Evolutionary conservation across 2,329 filamentous ascomycete species (phyloP).

Genomic region (Zymoseptoria ardabiliae): DNA sequence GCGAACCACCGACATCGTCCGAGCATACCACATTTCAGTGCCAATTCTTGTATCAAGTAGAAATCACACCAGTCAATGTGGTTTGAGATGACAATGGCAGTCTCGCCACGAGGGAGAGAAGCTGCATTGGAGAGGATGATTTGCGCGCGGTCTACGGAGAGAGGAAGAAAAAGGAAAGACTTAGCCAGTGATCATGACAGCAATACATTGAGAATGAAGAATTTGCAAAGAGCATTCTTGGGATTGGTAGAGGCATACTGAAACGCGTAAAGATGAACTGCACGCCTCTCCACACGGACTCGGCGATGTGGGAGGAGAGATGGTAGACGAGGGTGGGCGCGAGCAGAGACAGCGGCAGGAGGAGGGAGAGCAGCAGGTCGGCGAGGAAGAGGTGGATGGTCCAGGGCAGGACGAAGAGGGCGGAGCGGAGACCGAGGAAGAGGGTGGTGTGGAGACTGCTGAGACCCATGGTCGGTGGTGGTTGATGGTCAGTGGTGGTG

Average conservation of each 20-base stretch:
- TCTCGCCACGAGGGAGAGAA: conserved; percentile 46
- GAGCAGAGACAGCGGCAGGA: conserved; percentile 28
- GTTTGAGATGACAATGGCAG: conserved; percentile 53
- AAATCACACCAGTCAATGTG: conserved; percentile 58
- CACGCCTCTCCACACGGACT: conserved; percentile 50
- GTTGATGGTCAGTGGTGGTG: background rate
- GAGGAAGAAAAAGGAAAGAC: background rate
- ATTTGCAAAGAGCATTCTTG: background rate
- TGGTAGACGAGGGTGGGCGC: conserved; percentile 47
- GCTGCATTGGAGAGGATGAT: conserved; percentile 48
- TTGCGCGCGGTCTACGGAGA: conserved; percentile 37
- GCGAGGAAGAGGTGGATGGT: conserved; percentile 45
- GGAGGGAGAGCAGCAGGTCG: conserved; percentile 39
- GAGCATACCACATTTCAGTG: conserved; percentile 50
- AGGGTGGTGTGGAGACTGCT: conserved; percentile 23
- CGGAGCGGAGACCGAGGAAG: conserved; percentile 32
- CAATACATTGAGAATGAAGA: background rate
- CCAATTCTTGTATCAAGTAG: conserved; percentile 56
- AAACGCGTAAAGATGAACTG: conserved; percentile 49
- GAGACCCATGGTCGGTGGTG: background rate
- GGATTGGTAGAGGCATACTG: conserved; percentile 23
- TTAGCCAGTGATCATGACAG: background rate
- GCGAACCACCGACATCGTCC: conserved; percentile 56
- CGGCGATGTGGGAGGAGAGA: conserved; percentile 49
- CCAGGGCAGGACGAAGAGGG: conserved; percentile 41